phyloP scores from a whole-genome alignment of 1,284 basidiomycete species.

The Ganoderma leucocontextum region DNA sequence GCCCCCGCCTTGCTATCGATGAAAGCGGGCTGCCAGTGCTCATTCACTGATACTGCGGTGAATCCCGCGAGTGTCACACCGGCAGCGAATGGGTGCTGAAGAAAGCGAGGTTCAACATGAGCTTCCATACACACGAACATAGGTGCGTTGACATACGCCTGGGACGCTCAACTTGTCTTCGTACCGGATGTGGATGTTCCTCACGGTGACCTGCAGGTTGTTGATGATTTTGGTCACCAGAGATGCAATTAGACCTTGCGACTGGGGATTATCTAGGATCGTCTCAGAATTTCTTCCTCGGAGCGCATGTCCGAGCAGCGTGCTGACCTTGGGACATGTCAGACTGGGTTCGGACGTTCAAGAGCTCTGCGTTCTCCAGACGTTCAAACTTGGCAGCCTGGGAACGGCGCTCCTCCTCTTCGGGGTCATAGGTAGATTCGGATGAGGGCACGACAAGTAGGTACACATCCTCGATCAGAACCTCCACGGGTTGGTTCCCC shows the following conservation, averaged over 20 bases:
- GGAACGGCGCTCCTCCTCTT: slow-evolving; percentile 85
- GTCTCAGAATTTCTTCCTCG: slow-evolving; percentile 16
- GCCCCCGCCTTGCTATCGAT: slow-evolving; percentile 90
- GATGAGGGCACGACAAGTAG: slow-evolving; percentile 91
- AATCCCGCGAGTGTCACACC: slow-evolving; percentile 95
- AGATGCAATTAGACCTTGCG: slow-evolving; percentile 85
- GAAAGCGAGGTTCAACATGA: neutral
- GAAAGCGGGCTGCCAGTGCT: slow-evolving; percentile 93
- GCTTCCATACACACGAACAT: neutral
- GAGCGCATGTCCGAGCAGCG: slow-evolving; percentile 3
- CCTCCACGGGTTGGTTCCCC: slow-evolving; percentile 92
- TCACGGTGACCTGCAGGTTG: slow-evolving; percentile 95
- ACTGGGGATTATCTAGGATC: slow-evolving; percentile 68
- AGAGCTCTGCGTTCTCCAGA: slow-evolving; percentile 87
- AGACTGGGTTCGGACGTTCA: slow-evolving; percentile 76
- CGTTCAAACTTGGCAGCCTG: slow-evolving; percentile 92
- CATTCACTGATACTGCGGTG: slow-evolving; percentile 93
- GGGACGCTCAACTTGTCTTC: slow-evolving; percentile 96
- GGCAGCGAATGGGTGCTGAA: slow-evolving; percentile 92
- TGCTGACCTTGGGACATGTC: slow-evolving; percentile 58
- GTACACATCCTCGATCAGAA: slow-evolving; percentile 95
- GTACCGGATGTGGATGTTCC: slow-evolving; percentile 95
- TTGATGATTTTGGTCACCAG: slow-evolving; percentile 94
- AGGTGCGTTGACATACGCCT: slow-evolving; percentile 62
- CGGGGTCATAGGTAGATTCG: slow-evolving; percentile 76